phyloP scores from a whole-genome alignment of 495 filamentous ascomycete species.

The Thermochaetoides thermophila region DNA sequence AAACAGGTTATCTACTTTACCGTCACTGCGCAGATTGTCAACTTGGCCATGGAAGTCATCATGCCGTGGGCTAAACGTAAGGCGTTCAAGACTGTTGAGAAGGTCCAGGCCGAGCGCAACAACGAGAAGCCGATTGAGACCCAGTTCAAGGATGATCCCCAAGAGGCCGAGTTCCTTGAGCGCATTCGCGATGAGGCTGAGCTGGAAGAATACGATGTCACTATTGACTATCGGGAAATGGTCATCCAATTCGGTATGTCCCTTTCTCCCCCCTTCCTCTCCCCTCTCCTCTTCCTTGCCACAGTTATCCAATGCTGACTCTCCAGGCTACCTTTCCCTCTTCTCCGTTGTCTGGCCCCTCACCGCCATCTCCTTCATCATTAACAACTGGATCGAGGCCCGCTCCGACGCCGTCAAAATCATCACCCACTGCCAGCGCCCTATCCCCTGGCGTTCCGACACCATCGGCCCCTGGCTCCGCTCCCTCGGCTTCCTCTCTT shows the following conservation, averaged over 20 bases:
- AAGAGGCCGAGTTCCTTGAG: constrained; percentile 62
- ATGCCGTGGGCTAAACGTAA: constrained; percentile 73
- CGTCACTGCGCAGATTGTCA: constrained; percentile 86
- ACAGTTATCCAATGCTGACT: constrained; percentile 15
- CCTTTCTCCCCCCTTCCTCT: too few relatives aligned
- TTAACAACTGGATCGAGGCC: constrained; percentile 95
- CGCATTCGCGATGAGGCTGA: constrained; percentile 82
- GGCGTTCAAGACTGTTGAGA: constrained; percentile 57
- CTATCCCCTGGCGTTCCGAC: constrained; percentile 74
- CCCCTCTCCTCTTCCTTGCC: background rate
- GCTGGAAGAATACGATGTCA: constrained; percentile 73
- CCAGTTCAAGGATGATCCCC: constrained; percentile 42
- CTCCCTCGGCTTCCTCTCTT: constrained; percentile 71
- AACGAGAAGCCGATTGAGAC: constrained; percentile 26
- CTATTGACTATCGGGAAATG: constrained; percentile 85
- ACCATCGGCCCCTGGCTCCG: constrained; percentile 93
- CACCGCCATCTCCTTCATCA: constrained; percentile 70
- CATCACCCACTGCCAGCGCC: constrained; percentile 73
- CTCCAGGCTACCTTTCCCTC: constrained; percentile 67
- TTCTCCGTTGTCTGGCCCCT: constrained; percentile 92
- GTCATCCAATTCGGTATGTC: constrained; percentile 62
- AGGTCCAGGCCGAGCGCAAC: constrained; percentile 44
- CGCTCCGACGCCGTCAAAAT: constrained; percentile 93
- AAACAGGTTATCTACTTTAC: constrained; percentile 97
- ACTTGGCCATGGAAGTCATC: constrained; percentile 70